Evolutionary conservation across 2,329 filamentous ascomycete genomes (phyloP), one percentile per base, ranked within the genome.

Genomic region (Rhinocladiella mackenziei): DNA sequence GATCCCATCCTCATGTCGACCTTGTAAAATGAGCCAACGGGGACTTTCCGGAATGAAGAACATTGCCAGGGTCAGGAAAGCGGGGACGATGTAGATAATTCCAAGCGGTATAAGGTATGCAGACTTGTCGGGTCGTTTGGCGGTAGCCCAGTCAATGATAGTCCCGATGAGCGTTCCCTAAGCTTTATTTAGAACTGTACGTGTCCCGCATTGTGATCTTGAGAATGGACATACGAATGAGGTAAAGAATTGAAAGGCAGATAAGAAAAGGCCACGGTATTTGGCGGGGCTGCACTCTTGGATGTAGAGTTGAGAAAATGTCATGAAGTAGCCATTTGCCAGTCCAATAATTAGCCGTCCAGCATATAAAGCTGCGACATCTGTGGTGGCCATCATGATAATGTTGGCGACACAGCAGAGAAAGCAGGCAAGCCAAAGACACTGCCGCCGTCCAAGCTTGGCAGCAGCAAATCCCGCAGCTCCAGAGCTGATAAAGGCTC

Each of bases 291-390:
- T 66, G 48, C 65, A 68, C 58, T 76, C 72, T 62, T 75, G 73
- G 11, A 76, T 63, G 50, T 72, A 74, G 0, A 75, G 58, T 44
- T 74, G 72, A 1, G 69, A 67, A 48, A 73, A 78, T 1, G 74
- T 77, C 74, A 78, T 76, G 57, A 77, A 72, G 54, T 76, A 71
- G 2, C 75, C 76, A 54, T 78, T 78, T 4, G 74, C 72, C 4
- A 79, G 46, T 2, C 77, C 77, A 43, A 78, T 75, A 10, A 79
- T 57, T 4, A 79, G 60, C 25, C 76, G 70, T 6, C 73, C 76
- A 17, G 69, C 67, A 44, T 80, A 79, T 4, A 80, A 68, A 1
- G 69, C 73, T 11, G 66, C 73, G 26, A 80, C 76, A 42, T 64
- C 58, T 5, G 65, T 69, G 0, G 74, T 77, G 3, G 70, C 66